Conservation (phyloP, 2,329 filamentous ascomycete species). For the Colletotrichum somersetense region DNA sequence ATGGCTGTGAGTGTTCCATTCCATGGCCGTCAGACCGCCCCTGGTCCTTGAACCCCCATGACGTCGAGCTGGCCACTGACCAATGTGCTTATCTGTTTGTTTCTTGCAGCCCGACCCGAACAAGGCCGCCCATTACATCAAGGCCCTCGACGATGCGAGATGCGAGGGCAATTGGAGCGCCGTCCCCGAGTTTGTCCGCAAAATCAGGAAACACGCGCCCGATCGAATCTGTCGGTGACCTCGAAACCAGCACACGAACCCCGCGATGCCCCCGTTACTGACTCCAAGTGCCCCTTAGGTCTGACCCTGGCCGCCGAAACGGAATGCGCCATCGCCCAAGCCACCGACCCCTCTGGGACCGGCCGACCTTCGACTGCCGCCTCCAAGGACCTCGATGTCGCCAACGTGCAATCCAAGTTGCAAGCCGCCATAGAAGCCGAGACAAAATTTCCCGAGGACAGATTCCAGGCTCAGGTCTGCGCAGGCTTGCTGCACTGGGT, state of each 20-base stretch:
- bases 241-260: constrained; percentile 20
- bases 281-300: constrained; percentile 60
- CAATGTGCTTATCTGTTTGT: constrained; percentile 20
- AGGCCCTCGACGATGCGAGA: constrained; percentile 85
- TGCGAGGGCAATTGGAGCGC: constrained; percentile 90
- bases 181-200: constrained; percentile 89
- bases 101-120: constrained; percentile 51
- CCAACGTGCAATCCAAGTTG: constrained; percentile 63
- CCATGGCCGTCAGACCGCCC: constrained; percentile 10
- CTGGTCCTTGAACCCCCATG: constrained; percentile 35
- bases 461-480: constrained; percentile 85
- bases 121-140: constrained; percentile 87
- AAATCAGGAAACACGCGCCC: constrained; percentile 93
- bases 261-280: constrained; percentile 39
- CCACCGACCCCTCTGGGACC: constrained; percentile 58
- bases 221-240: constrained; percentile 79
- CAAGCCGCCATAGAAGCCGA: constrained; percentile 71
- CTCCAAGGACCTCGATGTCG: constrained; percentile 59
- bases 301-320: constrained; percentile 77
- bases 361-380: constrained; percentile 58
- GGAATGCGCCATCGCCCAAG: constrained; percentile 74
- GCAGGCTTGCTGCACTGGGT: constrained; percentile 89
- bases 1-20: constrained; percentile 53
- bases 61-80: constrained; percentile 41
- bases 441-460: constrained; percentile 65